A percentile compares a stretch with the other conserved stretches of the same genome.
phyloP scores from a whole-genome alignment of 768 basidiomycete genomes.

The Leucocoprinus sp. region DNA sequence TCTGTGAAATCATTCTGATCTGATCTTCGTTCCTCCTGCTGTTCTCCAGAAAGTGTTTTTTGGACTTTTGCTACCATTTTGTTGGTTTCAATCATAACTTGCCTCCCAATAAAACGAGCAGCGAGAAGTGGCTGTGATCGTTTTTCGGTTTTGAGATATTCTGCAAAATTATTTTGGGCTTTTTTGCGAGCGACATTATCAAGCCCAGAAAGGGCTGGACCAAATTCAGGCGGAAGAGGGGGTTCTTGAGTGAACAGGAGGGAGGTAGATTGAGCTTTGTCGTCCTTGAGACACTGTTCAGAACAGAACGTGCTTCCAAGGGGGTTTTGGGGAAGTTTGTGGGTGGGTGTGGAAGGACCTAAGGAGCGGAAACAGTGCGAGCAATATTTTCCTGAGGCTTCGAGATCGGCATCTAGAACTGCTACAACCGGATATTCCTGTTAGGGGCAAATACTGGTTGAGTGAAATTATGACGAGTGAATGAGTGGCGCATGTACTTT shows the following conservation, averaged over 20 bases:
- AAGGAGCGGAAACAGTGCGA: constrained; percentile 55
- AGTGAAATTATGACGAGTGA: constrained; percentile 2
- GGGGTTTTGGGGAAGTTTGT: constrained; percentile 29
- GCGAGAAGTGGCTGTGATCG: constrained; percentile 47
- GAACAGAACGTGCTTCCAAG: constrained; percentile 68
- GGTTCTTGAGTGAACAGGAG: constrained; percentile 66
- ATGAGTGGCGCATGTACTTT: constrained; percentile 33
- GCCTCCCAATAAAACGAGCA: constrained; percentile 65
- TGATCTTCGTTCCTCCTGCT: constrained; percentile 4
- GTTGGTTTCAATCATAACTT: constrained; percentile 54
- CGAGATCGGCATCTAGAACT: constrained; percentile 64
- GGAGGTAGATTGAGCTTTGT: constrained; percentile 52
- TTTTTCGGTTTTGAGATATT: constrained; percentile 42
- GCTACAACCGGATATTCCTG: constrained; percentile 73
- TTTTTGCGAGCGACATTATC: constrained; percentile 37
- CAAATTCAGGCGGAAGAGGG: constrained; percentile 44
- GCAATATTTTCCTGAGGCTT: constrained; percentile 61
- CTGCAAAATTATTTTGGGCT: constrained; percentile 54
- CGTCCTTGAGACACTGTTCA: constrained; percentile 46
- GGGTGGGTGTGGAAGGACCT: constrained; percentile 37
- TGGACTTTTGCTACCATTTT: constrained; percentile 34
- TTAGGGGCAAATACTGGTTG: constrained; percentile 6
- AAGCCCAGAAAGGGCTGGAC: constrained; percentile 19
- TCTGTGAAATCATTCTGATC: constrained; percentile 32
- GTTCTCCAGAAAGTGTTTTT: neutral